Evolutionary conservation across 176 grass and related monocot genomes (phyloP).

Genomic region (Carex kokanica): DNA sequence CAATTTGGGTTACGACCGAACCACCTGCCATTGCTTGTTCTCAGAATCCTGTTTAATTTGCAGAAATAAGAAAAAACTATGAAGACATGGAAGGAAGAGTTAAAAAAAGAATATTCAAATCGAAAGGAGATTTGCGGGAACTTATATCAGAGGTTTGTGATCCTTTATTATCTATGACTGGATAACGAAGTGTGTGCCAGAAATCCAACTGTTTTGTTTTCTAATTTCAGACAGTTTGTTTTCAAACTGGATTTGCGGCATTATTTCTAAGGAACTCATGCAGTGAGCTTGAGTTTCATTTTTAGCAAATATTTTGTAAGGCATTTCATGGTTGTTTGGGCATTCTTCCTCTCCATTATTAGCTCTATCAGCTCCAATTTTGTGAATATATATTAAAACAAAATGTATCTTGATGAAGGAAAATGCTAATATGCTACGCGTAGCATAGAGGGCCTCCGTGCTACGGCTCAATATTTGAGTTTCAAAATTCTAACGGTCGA

Average conservation of each 20-base stretch:
- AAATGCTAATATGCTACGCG: too few relatives aligned
- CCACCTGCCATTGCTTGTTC: conserved; percentile 29
- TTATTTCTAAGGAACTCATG: background rate
- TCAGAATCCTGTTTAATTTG: background rate
- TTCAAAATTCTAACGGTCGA: too few relatives aligned
- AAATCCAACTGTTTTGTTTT: background rate
- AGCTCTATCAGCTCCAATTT: background rate
- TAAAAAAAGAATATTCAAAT: conserved; percentile 4
- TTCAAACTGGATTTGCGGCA: background rate
- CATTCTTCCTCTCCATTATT: background rate
- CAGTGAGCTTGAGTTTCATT: conserved; percentile 2
- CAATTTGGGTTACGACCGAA: conserved; percentile 4
- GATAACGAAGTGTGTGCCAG: background rate
- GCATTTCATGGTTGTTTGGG: background rate
- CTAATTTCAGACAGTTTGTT: conserved; percentile 10
- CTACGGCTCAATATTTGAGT: too few relatives aligned
- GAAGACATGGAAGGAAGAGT: background rate
- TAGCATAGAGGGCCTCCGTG: too few relatives aligned
- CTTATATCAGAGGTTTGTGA: background rate
- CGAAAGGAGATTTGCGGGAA: background rate
- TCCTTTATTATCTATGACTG: background rate
- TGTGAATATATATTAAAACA: too few relatives aligned
- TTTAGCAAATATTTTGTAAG: background rate
- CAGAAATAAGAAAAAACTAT: background rate
- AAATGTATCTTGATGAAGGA: too few relatives aligned